Evolutionary conservation across 495 filamentous ascomycete genomes (phyloP).

Genomic region (Chaetomium cochliodes): DNA sequence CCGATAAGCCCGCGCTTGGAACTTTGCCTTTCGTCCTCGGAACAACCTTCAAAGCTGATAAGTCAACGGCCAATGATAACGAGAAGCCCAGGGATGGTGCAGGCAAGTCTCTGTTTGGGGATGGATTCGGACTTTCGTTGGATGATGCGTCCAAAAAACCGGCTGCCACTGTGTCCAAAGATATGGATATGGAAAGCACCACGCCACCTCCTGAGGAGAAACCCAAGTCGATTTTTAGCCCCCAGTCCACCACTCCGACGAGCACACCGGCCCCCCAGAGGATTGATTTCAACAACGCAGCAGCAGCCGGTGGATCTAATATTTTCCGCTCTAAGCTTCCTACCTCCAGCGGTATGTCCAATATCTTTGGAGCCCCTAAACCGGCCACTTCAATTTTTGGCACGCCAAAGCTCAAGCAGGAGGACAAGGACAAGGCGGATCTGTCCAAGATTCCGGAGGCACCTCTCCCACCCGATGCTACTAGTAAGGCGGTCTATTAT

Average conservation of each 20-base stretch:
- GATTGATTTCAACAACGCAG: slow-evolving; percentile 35
- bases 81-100: slow-evolving; percentile 47
- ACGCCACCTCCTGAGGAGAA: slow-evolving; percentile 40
- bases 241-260: slow-evolving; percentile 58
- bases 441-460: slow-evolving; percentile 45
- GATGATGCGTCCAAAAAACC: slow-evolving; percentile 45
- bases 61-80: slow-evolving; percentile 57
- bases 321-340: slow-evolving; percentile 31
- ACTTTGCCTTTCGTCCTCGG: slow-evolving; percentile 67
- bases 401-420: slow-evolving; percentile 41
- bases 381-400: slow-evolving; percentile 23
- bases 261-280: slow-evolving; percentile 52
- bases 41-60: slow-evolving; percentile 78
- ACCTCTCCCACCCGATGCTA: slow-evolving; percentile 75
- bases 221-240: slow-evolving; percentile 32
- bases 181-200: slow-evolving; percentile 58
- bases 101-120: slow-evolving; percentile 54
- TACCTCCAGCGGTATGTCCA: slow-evolving; percentile 16
- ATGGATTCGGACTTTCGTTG: slow-evolving; percentile 55
- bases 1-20: slow-evolving; percentile 53
- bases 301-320: slow-evolving; percentile 22
- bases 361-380: slow-evolving; percentile 30
- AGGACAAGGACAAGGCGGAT: slow-evolving; percentile 37
- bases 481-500: slow-evolving; percentile 65
- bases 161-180: slow-evolving; percentile 51